A percentile compares a stretch with the other conserved stretches of the same genome.
phyloP scores from a whole-genome alignment of 1,284 basidiomycete species.

The Pseudozyma pruni region DNA sequence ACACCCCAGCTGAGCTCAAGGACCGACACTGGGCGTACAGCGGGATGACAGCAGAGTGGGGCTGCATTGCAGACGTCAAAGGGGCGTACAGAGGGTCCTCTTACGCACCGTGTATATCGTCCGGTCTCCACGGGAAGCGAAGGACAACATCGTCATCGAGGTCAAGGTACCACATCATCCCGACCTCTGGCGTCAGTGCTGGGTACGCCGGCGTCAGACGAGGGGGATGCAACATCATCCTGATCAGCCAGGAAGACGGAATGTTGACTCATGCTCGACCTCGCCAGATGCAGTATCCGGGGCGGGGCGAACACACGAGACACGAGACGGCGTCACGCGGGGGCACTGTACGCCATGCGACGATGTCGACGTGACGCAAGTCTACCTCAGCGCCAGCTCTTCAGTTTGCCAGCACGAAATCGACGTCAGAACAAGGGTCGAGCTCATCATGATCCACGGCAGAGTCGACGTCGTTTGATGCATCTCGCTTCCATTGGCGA shows the following conservation, averaged over 20 bases:
- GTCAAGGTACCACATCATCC: too few species aligned
- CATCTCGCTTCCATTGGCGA: conserved; percentile 2
- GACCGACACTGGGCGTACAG: too few species aligned
- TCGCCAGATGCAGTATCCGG: background rate
- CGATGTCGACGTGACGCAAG: background rate
- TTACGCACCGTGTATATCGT: too few species aligned
- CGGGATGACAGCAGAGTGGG: too few species aligned
- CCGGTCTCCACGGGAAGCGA: too few species aligned
- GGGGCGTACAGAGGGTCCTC: too few species aligned
- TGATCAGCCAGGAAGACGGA: background rate
- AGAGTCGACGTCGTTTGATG: conserved; percentile 14
- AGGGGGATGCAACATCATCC: too few species aligned
- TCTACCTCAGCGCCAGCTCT: too few species aligned
- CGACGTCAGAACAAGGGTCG: conserved; percentile 3
- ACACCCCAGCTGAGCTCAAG: background rate
- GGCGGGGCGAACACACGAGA: background rate
- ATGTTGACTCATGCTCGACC: conserved; percentile 8
- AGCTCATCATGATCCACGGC: conserved; percentile 12
- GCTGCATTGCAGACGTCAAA: background rate
- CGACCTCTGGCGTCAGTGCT: too few species aligned
- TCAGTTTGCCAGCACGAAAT: background rate
- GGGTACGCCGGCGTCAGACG: too few species aligned
- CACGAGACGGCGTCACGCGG: background rate
- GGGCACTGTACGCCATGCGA: background rate
- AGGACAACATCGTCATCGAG: too few species aligned